These are phyloP conservation scores for Blumeria graminis DNA, from an alignment of 2,329 filamentous ascomycete genomes.

Conservation along the genomic window DNA sequence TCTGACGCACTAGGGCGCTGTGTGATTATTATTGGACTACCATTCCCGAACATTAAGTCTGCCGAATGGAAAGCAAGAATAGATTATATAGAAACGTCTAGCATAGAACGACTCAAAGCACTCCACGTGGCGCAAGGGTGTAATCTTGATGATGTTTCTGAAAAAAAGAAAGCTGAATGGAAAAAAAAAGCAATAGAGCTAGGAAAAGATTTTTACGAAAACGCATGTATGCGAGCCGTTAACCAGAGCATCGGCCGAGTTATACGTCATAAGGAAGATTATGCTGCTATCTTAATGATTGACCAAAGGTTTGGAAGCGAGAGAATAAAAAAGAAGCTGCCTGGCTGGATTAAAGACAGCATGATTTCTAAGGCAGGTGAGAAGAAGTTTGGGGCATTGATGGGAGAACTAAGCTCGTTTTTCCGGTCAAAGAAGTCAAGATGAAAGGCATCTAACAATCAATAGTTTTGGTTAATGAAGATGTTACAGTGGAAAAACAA, in stretches of 20 bases:
- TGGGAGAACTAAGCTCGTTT: background rate
- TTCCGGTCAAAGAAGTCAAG: conserved; percentile 1
- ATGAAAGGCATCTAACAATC: conserved; percentile 6
- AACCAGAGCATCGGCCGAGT: conserved; percentile 91
- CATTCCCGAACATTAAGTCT: conserved; percentile 74
- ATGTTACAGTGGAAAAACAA: no score
- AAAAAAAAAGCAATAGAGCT: conserved; percentile 23
- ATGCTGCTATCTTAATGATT: conserved; percentile 69
- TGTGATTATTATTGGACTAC: conserved; percentile 75
- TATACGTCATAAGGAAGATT: conserved; percentile 70
- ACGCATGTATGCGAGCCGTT: conserved; percentile 85
- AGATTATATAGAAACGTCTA: conserved; percentile 53
- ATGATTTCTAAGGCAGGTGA: conserved; percentile 25
- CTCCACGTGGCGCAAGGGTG: background rate
- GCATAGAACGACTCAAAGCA: conserved; percentile 13
- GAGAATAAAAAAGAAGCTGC: conserved; percentile 30
- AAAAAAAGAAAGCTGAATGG: conserved; percentile 17
- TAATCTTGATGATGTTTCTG: conserved; percentile 4
- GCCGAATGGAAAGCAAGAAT: conserved; percentile 86
- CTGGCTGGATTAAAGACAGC: conserved; percentile 5
- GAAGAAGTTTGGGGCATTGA: conserved; percentile 1
- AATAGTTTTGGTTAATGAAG: no score
- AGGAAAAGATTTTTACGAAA: conserved; percentile 69
- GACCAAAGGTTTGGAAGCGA: conserved; percentile 57
- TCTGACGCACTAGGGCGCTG: conserved; percentile 72